Conservation (phyloP, 176 grass and related monocot species). For the Elaeis guineensis region DNA sequence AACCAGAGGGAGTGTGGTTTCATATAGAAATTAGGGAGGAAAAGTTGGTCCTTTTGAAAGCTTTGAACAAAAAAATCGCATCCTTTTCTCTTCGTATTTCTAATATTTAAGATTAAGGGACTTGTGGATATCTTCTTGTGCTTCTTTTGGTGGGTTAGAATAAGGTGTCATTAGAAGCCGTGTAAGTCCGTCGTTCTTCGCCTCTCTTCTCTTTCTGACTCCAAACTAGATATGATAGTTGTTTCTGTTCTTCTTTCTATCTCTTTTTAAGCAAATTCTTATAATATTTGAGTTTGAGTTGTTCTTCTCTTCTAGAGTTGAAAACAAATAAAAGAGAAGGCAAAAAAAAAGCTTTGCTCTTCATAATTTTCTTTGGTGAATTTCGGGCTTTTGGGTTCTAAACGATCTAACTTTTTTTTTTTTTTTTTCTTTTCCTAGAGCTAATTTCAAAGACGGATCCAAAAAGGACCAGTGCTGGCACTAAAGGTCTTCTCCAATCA, state of each 20-base stretch:
- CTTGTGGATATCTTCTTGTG: not conserved
- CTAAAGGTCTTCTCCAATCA: conserved; percentile 25
- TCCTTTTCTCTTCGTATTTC: not conserved
- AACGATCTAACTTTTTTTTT: not conserved
- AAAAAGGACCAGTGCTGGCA: conserved; percentile 17
- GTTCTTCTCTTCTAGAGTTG: too few species aligned
- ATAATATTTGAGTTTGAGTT: not conserved
- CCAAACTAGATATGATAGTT: too few species aligned
- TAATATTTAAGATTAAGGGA: not conserved
- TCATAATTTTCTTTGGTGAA: too few species aligned
- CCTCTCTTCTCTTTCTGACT: too few species aligned
- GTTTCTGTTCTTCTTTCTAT: not conserved
- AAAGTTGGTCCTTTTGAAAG: not conserved
- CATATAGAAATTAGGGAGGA: not conserved
- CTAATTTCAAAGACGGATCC: conserved; percentile 34
- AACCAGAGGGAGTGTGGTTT: not conserved
- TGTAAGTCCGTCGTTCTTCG: too few species aligned
- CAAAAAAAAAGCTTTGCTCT: too few species aligned
- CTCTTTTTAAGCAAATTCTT: not conserved
- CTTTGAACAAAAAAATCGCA: not conserved
- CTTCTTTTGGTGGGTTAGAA: not conserved
- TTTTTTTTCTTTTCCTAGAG: not conserved
- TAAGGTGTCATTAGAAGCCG: too few species aligned
- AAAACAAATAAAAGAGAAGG: too few species aligned
- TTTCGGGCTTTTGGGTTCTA: not conserved